Evolutionary conservation across 495 filamentous ascomycete species (phyloP).

Genomic region (Friedmanniomyces simplex): DNA sequence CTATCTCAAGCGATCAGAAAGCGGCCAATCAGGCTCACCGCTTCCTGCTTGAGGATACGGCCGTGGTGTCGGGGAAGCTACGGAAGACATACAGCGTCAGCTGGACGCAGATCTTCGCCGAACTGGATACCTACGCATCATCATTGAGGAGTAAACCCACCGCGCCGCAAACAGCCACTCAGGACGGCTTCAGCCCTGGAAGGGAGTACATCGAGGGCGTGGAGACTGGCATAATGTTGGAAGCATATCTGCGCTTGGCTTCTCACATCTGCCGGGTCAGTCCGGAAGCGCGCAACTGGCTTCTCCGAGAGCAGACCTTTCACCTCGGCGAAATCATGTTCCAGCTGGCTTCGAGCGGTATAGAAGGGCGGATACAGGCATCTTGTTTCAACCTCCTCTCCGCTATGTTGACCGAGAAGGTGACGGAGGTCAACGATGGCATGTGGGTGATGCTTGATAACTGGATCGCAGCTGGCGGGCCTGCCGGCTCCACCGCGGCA

Average conservation of each 20-base stretch:
- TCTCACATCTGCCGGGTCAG: conserved; percentile 65
- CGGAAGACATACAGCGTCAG: conserved; percentile 70
- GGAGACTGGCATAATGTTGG: conserved; percentile 82
- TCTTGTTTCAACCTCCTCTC: conserved; percentile 60
- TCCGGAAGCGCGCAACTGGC: conserved; percentile 52
- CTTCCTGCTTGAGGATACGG: conserved; percentile 80
- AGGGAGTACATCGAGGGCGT: conserved; percentile 63
- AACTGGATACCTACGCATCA: conserved; percentile 63
- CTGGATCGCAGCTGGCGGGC: conserved; percentile 45
- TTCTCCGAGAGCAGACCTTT: conserved; percentile 53
- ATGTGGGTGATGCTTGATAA: conserved; percentile 65
- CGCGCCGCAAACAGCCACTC: background rate
- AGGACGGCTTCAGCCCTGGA: conserved; percentile 32
- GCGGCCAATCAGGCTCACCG: conserved; percentile 72
- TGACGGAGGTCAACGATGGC: conserved; percentile 43
- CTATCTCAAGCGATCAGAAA: conserved; percentile 67
- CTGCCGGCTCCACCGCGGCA: conserved; percentile 15
- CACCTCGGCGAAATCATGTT: conserved; percentile 57
- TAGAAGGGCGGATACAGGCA: conserved; percentile 64
- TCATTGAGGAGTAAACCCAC: conserved; percentile 6
- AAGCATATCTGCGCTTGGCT: conserved; percentile 81
- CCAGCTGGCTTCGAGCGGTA: conserved; percentile 54
- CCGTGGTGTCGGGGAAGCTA: conserved; percentile 60
- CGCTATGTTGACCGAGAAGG: conserved; percentile 58
- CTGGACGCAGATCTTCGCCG: conserved; percentile 86